Percentiles rank a stretch among this genome's conserved stretches.
phyloP scores from a whole-genome alignment of 169 alveolate genomes.

The Condylostoma magnum region DNA sequence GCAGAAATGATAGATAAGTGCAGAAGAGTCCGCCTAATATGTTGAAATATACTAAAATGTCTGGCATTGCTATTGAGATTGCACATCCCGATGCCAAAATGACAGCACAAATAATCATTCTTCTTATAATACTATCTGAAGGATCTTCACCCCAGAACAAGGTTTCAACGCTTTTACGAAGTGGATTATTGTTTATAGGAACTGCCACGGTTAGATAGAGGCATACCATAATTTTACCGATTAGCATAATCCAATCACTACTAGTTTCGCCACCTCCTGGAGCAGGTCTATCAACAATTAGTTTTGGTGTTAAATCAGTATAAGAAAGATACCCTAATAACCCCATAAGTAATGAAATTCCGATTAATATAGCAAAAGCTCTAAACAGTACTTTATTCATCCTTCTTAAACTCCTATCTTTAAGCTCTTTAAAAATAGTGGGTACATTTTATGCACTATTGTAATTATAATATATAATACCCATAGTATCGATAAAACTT shows the following conservation, averaged over 20 bases:
- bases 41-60: neutral
- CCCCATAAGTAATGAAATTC: neutral
- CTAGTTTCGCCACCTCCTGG: neutral
- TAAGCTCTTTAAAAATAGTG: neutral
- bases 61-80: neutral
- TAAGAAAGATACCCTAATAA: neutral
- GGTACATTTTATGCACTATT: neutral
- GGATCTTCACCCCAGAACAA: neutral
- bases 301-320: neutral
- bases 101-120: neutral
- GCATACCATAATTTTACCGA: neutral
- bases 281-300: neutral
- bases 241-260: neutral
- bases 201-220: neutral
- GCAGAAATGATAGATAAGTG: too few species aligned
- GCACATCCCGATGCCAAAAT: neutral
- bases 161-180: neutral
- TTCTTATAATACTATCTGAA: neutral
- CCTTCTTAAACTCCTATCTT: neutral
- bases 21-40: conserved; percentile 11
- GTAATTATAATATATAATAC: neutral
- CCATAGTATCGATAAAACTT: neutral
- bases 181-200: conserved; percentile 8
- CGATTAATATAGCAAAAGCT: too few species aligned
- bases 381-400: conserved; percentile 1